Conservation (phyloP, 257 asterid species). For the Rehmannia glutinosa region DNA sequence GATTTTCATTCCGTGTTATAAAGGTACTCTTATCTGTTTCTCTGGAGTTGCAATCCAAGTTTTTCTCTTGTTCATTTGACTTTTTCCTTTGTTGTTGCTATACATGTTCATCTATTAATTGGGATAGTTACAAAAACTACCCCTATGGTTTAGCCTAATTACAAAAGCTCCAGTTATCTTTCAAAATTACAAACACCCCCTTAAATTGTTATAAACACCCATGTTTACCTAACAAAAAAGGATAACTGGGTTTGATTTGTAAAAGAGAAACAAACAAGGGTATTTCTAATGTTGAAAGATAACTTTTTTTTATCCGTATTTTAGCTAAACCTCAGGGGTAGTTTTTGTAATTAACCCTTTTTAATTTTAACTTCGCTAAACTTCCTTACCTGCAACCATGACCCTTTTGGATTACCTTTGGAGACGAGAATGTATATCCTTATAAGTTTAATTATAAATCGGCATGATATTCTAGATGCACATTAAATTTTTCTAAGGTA, state of each 20-base stretch:
- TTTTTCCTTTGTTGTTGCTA: neutral
- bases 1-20: slow-evolving; percentile 96
- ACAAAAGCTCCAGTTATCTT: neutral
- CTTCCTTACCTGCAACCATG: neutral
- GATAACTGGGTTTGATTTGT: no score
- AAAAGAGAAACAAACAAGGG: no score
- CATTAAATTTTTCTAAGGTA: neutral
- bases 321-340: no score
- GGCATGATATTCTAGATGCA: neutral
- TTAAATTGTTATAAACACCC: neutral
- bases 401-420: no score
- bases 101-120: neutral
- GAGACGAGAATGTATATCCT: no score
- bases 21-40: slow-evolving; percentile 47
- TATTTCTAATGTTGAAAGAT: no score
- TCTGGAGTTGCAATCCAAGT: neutral
- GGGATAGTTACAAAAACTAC: neutral
- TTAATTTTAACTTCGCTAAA: no score
- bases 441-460: no score
- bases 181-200: neutral
- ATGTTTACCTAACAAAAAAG: no score
- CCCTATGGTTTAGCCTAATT: neutral
- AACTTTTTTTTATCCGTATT: no score
- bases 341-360: no score
- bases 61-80: neutral